Base-by-base conservation (phyloP, 306 rosid species). In the Prunus kanzakura region DNA sequence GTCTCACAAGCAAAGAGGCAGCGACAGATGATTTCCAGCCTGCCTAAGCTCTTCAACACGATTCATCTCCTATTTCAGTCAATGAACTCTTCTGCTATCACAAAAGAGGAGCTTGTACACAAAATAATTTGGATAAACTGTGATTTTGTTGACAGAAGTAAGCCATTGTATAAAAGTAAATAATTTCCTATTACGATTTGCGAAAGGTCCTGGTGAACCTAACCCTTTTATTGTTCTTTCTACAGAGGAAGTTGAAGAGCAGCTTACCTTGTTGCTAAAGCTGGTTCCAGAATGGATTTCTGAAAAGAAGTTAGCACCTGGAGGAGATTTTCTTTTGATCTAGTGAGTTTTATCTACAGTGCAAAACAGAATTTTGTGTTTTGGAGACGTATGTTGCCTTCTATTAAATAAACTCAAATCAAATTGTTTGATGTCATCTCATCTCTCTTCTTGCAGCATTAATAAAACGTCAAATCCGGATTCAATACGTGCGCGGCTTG, bases 271-370 rank as follows among this genome's bases (percentile, higher is more conserved):
- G 84, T 68, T 92, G 84, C 71, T 80, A 12, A 96, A 95, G 82
- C 67, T 92, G 66, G 90, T 69, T 61, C 99, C 97, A 0, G 96
- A 91, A 18, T 95, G 97, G 97, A 95, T 95, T 79, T 92, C 89
- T 30, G 92, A 89, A 76, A 89, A 88, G 81, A 89, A 89, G 13
- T 64, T 35, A 1, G 46, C 20, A 80, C 18, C 83, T 10, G 88
- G 90, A 67, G 97, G 93, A 19, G 96, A 89, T 81, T 66, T 74
- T 27, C 83, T 87, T 12, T 4, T 64, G 69, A 64, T 88, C 25
- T 50, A 91, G 97, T 90, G 54, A 88, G 95, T 74, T 32, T 74
- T 79, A 1, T 16, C 65, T 49, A 47, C 20, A 10, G 65, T 69
- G 22, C 8, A 10, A 32, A 27, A 43, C 4, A 16, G 9, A 32